Evolutionary conservation across 202 grass and related monocot genomes (phyloP), one percentile per base, ranked within the genome.

Genomic region (Zoysia matrella): DNA sequence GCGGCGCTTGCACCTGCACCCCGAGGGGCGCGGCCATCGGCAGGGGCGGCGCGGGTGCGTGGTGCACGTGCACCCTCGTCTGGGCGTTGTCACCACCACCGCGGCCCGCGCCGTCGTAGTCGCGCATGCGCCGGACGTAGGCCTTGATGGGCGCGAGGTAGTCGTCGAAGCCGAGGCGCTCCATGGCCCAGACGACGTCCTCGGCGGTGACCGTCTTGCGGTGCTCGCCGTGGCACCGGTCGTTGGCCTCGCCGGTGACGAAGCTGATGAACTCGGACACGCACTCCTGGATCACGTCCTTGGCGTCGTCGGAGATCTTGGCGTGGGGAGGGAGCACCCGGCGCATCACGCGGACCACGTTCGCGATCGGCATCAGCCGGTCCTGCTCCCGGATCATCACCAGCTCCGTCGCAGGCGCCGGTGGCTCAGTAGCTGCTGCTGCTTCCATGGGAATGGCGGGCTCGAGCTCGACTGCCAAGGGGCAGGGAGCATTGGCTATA

Each of bases 231-330:
- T 78, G 76, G 86, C 86, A 92, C 60, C 72, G 77, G 3, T 92
- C 86, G 77, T 89, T 92, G 61, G 90, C 86, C 86, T 92, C 86
- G 55, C 80, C 74, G 36, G 90, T 92, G 80, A 92, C 50, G 76
- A 92, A 92, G 83, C 86, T 92, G 86, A 92, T 92, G 72, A 84
- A 89, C 83, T 89, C 90, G 0, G 90, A 89, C 22, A 92, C 86
- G 76, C 86, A 92, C 86, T 89, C 90, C 67, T 89, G 86, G 53
- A 89, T 71, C 76, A 76, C 15, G 72, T 92, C 90, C 80, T 87
- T 92, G 64, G 90, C 76, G 49, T 89, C 90, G 67, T 87, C 83
- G 10, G 90, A 68, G 72, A 92, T 81, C 90, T 92, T 92, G 51
- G 90, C 84, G 43, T 92, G 77, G 11, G 63, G 4, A n/a, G 90